Base-by-base conservation (phyloP, 2,329 filamentous ascomycete genomes). In the Tympanopsis confertula region DNA sequence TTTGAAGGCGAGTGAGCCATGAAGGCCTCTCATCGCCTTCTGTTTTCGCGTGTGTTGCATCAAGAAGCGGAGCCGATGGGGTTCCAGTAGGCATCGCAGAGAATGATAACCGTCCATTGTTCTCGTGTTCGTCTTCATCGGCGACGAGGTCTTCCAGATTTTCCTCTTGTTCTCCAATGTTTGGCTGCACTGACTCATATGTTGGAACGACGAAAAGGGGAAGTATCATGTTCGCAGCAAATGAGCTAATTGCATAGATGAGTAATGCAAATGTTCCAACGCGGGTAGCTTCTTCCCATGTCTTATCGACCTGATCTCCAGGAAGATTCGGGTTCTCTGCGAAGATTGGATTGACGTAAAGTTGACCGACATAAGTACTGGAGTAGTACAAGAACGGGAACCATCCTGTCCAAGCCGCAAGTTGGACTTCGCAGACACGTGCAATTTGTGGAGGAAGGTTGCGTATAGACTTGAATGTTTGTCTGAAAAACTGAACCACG, bases 361-460 rank as follows among this genome's bases (percentile, higher is more conserved):
- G 84, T 53, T 94, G 86, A 43, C 85, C 88, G 47, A 95, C 82
- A 56, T 91, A 96, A 14, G 86, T 93, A 1, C 87, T 94, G 4
- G 86, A 86, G 63, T 96, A 96, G 62, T 94, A 95, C 3, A 96
- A 69, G 56, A 94, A 87, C 1, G 88, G 88, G 50, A 95, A 96
- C 76, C 89, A 95, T 38, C 86, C 89, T 40, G 95, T 79, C 88
- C 88, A 96, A 4, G 86, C 86, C 42, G 80, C 88, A 48, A 89
- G 77, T 54, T 91, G 84, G 0, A 88, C 82, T 45, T 78, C 64
- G 52, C 88, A 95, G 26, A 95, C 86, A 44, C 76, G 80, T 44
- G 72, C 72, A 45, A 91, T 86, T 57, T 94, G 87, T 1, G 80
- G 79, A 1, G 89, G 88, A 5, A 96, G 67, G 28, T 78, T 73